These are phyloP conservation scores for Tinospora cordifolia DNA, from an alignment of 164 flowering plant genomes.

Conservation along the genomic window DNA sequence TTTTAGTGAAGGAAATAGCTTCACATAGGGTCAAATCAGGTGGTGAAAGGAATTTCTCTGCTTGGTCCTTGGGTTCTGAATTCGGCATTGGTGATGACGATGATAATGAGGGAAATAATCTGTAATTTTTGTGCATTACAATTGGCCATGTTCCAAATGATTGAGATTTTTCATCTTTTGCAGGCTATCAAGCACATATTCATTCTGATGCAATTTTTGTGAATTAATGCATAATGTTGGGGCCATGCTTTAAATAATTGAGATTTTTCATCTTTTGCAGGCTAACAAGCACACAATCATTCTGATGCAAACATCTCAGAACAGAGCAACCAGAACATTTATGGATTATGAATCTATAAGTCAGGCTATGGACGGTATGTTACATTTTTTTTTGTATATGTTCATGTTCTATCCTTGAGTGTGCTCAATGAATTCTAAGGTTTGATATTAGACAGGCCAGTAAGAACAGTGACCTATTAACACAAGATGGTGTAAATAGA, in stretches of 20 bases:
- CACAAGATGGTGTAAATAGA: too few species aligned
- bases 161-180: conserved; percentile 14
- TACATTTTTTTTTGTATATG: not conserved
- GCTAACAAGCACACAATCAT: conserved; percentile 86
- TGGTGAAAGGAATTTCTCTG: too few species aligned
- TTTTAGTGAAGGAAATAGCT: too few species aligned
- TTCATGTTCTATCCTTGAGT: too few species aligned
- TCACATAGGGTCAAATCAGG: too few species aligned
- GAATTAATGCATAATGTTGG: too few species aligned
- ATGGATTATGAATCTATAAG: conserved; percentile 88
- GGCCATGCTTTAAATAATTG: not conserved
- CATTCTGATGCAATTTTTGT: conserved; percentile 86
- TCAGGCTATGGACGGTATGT: conserved; percentile 91
- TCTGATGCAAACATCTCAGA: conserved; percentile 80
- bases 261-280: conserved; percentile 29
- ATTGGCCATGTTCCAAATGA: not conserved
- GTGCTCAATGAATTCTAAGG: too few species aligned
- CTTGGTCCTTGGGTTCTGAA: too few species aligned
- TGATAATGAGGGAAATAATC: not conserved
- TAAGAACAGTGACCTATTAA: too few species aligned
- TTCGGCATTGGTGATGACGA: not conserved
- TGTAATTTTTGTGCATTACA: not conserved
- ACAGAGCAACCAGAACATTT: conserved; percentile 79
- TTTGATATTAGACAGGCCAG: too few species aligned
- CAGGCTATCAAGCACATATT: conserved; percentile 89